These are phyloP conservation scores for Odonthalia washingtoniensis DNA, from an alignment of 31 red algal species.

Conservation along the genomic window DNA sequence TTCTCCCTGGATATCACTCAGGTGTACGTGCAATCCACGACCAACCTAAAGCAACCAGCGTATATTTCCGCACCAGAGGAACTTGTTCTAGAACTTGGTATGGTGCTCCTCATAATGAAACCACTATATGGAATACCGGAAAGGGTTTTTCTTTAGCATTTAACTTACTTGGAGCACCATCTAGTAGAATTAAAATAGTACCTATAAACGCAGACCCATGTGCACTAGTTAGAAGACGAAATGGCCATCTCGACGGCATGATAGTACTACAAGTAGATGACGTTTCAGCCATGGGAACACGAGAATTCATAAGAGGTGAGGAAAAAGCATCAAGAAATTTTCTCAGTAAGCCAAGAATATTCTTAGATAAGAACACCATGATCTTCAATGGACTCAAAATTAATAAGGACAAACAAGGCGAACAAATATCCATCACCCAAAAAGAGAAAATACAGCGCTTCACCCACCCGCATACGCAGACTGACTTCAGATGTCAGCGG, in stretches of 20 bases:
- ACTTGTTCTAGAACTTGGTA: not conserved
- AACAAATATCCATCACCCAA: constrained; percentile 6
- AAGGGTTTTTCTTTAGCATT: not conserved
- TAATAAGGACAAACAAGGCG: not conserved
- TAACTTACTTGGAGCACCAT: not conserved
- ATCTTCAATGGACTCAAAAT: constrained; percentile 20
- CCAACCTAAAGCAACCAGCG: not conserved
- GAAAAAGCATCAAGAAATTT: not conserved
- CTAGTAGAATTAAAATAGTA: not conserved
- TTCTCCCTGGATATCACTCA: constrained; percentile 9
- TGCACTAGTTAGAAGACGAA: too few relatives aligned
- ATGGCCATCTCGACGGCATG: not conserved
- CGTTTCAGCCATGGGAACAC: not conserved
- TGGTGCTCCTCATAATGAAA: constrained; percentile 4
- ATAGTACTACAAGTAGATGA: not conserved
- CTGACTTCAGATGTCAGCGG: constrained; percentile 26
- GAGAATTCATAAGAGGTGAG: not conserved
- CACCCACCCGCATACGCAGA: not conserved
- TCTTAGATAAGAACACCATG: not conserved
- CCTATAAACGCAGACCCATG: not conserved
- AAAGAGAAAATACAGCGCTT: constrained; percentile 15
- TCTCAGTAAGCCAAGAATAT: not conserved
- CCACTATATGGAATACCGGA: constrained; percentile 24
- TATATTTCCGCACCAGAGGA: constrained; percentile 21
- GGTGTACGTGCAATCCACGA: constrained; percentile 9